Percentiles rank a stretch among this genome's conserved stretches.
Conservation (phyloP, 805 yeast genomes). For the Wickerhamomyces ciferrii region DNA sequence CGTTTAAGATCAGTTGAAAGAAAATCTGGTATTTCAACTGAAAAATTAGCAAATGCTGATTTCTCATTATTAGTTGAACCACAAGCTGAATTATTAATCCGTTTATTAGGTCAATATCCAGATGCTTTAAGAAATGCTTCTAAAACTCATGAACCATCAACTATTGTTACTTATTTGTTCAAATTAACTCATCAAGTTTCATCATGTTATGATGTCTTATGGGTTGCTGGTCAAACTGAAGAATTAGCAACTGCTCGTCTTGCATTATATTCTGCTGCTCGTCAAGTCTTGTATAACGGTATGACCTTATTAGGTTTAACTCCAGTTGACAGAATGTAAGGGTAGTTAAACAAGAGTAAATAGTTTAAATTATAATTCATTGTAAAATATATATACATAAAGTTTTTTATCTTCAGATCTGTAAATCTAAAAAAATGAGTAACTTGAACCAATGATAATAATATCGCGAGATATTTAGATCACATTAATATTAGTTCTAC, state of each 20-base stretch:
- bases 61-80: constrained; percentile 62
- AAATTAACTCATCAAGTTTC: constrained; percentile 90
- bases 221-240: constrained; percentile 95
- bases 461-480: too few species aligned
- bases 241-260: constrained; percentile 86
- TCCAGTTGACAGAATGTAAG: constrained; percentile 96
- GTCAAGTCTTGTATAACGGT: constrained; percentile 87
- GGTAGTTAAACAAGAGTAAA: not conserved
- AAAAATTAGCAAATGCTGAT: constrained; percentile 46
- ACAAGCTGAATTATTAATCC: constrained; percentile 62
- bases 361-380: too few species aligned
- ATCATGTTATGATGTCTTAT: constrained; percentile 89
- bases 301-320: constrained; percentile 86
- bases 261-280: constrained; percentile 85
- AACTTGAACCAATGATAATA: too few species aligned
- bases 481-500: too few species aligned
- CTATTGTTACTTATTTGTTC: constrained; percentile 90
- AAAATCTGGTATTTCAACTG: constrained; percentile 52
- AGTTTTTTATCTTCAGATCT: too few species aligned
- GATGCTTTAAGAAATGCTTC: constrained; percentile 80
- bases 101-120: constrained; percentile 85
- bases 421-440: too few species aligned
- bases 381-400: too few species aligned
- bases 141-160: constrained; percentile 86
- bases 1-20: constrained; percentile 93